Conservation (phyloP, 305 asterid species). For the Fraxinus angustifolia region DNA sequence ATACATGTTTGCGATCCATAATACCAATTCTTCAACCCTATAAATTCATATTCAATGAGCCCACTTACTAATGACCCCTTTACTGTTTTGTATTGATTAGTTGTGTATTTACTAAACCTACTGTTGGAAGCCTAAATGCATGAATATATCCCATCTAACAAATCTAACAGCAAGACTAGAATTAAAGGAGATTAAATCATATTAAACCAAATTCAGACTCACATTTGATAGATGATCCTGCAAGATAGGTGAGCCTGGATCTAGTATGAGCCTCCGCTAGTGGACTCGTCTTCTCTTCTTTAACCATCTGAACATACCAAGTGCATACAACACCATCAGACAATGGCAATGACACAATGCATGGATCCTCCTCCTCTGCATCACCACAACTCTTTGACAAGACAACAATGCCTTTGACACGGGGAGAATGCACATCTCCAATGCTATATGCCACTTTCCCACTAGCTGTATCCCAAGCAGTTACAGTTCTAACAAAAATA, state of each 20-base stretch:
- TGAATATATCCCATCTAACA: background rate
- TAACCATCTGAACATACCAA: constrained; percentile 76
- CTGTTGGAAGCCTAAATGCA: background rate
- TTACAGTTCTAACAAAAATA: constrained; percentile 27
- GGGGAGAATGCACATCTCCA: constrained; percentile 51
- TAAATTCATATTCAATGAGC: background rate
- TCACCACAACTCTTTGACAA: constrained; percentile 38
- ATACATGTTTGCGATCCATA: too few species aligned
- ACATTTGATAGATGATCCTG: constrained; percentile 78
- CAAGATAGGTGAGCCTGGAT: constrained; percentile 79
- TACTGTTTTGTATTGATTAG: background rate
- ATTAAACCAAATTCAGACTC: constrained; percentile 28
- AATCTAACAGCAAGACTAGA: background rate
- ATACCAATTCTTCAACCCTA: background rate
- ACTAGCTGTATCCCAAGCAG: constrained; percentile 73
- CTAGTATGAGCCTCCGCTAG: constrained; percentile 50
- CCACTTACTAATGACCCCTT: background rate
- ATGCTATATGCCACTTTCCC: constrained; percentile 56
- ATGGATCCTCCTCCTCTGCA: constrained; percentile 40
- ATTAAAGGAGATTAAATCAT: background rate
- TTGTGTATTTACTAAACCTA: background rate
- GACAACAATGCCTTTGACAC: constrained; percentile 77
- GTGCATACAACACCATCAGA: constrained; percentile 83
- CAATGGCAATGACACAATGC: constrained; percentile 73
- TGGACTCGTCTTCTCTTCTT: constrained; percentile 45